phyloP scores from a whole-genome alignment of 805 yeast genomes.

The Metschnikowia borealis region DNA sequence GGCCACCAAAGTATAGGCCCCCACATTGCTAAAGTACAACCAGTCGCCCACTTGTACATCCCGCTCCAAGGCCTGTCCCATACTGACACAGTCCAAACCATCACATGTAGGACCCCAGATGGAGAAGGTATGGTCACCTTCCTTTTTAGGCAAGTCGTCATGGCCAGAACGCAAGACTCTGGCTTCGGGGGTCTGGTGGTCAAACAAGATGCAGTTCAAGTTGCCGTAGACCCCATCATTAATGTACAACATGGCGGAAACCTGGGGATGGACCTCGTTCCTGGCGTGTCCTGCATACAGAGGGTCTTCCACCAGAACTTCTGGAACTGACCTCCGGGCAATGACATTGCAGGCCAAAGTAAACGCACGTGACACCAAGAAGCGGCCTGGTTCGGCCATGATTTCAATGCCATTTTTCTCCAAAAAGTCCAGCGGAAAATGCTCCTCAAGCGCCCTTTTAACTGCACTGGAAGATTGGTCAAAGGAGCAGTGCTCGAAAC shows the following conservation, averaged over 20 bases:
- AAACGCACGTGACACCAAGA: slow-evolving; percentile 79
- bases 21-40: slow-evolving; percentile 77
- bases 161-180: slow-evolving; percentile 44
- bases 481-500: slow-evolving; percentile 68
- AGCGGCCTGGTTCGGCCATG: slow-evolving; percentile 94
- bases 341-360: slow-evolving; percentile 80
- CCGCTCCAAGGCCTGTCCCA: slow-evolving; percentile 48
- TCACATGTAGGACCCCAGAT: slow-evolving; percentile 99
- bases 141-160: slow-evolving; percentile 15
- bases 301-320: too few relatives aligned
- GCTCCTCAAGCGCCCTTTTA: slow-evolving; percentile 48
- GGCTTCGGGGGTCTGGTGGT: slow-evolving; percentile 80
- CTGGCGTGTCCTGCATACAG: too few relatives aligned
- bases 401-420: slow-evolving; percentile 35
- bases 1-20: slow-evolving; percentile 92
- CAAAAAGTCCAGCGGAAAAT: slow-evolving; percentile 48
- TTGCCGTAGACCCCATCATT: slow-evolving; percentile 97
- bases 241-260: slow-evolving; percentile 62
- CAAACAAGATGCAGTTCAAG: slow-evolving; percentile 88
- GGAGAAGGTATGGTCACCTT: slow-evolving; percentile 45
- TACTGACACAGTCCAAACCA: slow-evolving; percentile 81
- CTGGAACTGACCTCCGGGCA: slow-evolving; percentile 35
- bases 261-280: too few relatives aligned
- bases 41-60: slow-evolving; percentile 84
- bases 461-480: slow-evolving; percentile 55